Evolutionary conservation across 208 protist genomes (phyloP).

Genomic region (Naegleria gruberi): DNA sequence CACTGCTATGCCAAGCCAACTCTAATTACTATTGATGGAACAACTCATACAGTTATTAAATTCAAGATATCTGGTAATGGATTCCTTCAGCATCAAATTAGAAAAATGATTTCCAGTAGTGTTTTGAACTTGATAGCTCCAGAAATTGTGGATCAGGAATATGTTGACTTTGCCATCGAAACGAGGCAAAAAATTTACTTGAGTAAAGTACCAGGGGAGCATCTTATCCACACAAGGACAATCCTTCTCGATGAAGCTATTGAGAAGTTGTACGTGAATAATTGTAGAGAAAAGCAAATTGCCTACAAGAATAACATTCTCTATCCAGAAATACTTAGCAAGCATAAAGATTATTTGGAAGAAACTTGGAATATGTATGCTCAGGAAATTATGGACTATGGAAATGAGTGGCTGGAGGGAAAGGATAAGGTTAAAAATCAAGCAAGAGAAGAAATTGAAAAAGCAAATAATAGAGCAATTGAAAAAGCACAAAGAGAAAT

Average conservation of each 20-base stretch:
- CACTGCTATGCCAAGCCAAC: background rate
- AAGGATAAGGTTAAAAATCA: background rate
- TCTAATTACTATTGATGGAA: background rate
- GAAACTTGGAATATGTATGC: background rate
- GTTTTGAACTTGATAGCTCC: background rate
- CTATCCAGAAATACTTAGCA: background rate
- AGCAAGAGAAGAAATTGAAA: background rate
- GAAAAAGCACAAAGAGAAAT: background rate
- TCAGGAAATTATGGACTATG: background rate
- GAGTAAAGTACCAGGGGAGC: background rate
- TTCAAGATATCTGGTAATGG: background rate
- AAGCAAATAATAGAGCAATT: background rate
- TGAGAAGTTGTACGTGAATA: background rate
- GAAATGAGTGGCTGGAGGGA: background rate
- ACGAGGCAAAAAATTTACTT: background rate
- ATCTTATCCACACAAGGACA: background rate
- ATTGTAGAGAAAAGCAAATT: background rate
- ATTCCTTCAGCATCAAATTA: background rate
- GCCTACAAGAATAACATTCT: background rate
- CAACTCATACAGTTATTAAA: background rate
- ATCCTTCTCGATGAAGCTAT: background rate
- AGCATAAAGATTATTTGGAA: background rate
- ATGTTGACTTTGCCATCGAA: background rate
- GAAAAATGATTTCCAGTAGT: background rate
- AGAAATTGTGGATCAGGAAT: background rate